Percentiles rank a stretch among this genome's conserved stretches.
Evolutionary conservation across 306 rosid genomes (phyloP).

Genomic region (Astragalus membranaceus): DNA sequence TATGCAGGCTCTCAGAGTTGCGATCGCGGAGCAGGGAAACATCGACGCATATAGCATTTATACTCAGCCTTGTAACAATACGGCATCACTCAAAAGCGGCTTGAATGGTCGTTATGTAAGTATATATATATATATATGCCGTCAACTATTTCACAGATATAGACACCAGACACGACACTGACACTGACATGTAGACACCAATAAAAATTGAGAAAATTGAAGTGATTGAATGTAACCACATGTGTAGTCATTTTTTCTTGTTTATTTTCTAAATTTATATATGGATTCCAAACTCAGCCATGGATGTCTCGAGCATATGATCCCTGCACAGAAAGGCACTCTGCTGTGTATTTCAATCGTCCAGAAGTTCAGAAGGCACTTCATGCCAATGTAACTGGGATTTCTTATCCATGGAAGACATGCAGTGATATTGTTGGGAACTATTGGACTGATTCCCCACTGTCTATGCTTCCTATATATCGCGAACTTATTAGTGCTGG

Average conservation of each 20-base stretch:
- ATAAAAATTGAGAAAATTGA: too few relatives aligned
- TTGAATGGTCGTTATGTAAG: slow-evolving; percentile 86
- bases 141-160: not conserved
- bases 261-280: not conserved
- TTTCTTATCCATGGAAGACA: slow-evolving; percentile 76
- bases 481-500: slow-evolving; percentile 72
- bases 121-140: not conserved
- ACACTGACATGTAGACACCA: too few relatives aligned
- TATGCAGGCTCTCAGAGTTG: slow-evolving; percentile 45
- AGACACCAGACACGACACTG: not conserved
- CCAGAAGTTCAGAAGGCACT: slow-evolving; percentile 92
- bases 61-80: slow-evolving; percentile 62
- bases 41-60: slow-evolving; percentile 84
- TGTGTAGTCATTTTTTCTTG: not conserved
- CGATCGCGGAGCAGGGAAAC: slow-evolving; percentile 68
- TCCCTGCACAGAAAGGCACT: slow-evolving; percentile 88
- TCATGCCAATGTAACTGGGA: slow-evolving; percentile 78
- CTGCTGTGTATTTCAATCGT: slow-evolving; percentile 69
- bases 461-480: slow-evolving; percentile 91
- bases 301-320: slow-evolving; percentile 95
- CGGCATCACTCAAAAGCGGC: slow-evolving; percentile 43
- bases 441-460: slow-evolving; percentile 89
- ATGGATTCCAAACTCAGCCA: slow-evolving; percentile 54
- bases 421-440: slow-evolving; percentile 81
- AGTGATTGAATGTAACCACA: too few relatives aligned